phyloP scores from a whole-genome alignment of 176 grass and related monocot species.

The Secale cereale region DNA sequence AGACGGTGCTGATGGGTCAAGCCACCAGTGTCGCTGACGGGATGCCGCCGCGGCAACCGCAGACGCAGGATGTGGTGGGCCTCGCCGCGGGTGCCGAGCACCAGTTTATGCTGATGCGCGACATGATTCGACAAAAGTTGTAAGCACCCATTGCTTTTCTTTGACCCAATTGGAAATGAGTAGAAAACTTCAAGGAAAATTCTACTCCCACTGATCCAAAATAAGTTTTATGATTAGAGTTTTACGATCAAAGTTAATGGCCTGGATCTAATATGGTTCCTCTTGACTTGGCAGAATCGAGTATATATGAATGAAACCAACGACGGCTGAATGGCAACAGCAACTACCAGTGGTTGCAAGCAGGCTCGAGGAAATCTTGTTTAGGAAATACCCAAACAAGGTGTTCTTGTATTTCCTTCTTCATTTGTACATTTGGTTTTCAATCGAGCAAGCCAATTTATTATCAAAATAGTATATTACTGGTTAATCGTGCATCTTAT shows the following conservation, averaged over 20 bases:
- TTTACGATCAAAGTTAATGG: background rate
- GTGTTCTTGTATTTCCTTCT: conserved; percentile 26
- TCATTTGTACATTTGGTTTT: background rate
- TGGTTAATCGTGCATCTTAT: too few species aligned
- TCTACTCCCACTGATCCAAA: too few species aligned
- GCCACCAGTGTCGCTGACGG: background rate
- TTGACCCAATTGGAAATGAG: background rate
- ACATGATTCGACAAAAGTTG: conserved; percentile 41
- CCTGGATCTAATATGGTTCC: background rate
- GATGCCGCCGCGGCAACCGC: conserved; percentile 36
- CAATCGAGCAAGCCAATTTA: background rate
- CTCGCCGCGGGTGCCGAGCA: conserved; percentile 17
- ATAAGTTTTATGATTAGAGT: too few species aligned
- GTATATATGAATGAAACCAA: conserved; percentile 23
- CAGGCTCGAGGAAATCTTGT: conserved; percentile 50
- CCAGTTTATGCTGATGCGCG: conserved; percentile 37
- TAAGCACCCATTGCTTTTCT: conserved; percentile 39
- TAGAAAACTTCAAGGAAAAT: too few species aligned
- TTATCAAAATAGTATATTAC: background rate
- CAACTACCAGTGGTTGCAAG: conserved; percentile 30
- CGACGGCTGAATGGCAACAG: conserved; percentile 15
- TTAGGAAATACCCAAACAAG: conserved; percentile 49
- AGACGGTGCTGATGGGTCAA: background rate
- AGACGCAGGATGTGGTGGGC: conserved; percentile 33
- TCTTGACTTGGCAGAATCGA: conserved; percentile 18